Base-by-base conservation (phyloP, 768 basidiomycete genomes). In the Tubosaeta sp. region DNA sequence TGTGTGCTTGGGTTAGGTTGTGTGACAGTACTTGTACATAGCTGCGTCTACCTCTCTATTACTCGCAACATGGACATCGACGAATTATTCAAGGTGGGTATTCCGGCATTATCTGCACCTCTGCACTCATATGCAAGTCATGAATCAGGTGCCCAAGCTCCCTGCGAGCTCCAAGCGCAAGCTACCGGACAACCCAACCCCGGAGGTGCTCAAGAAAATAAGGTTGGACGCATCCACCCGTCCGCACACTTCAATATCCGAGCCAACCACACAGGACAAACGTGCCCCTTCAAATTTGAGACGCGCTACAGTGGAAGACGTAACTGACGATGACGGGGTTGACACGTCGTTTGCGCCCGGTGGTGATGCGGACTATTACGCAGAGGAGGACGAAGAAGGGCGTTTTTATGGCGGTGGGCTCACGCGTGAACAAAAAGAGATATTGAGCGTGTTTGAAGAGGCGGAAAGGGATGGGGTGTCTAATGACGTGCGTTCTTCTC, bases 321-420 rank as follows among this genome's bases (percentile, higher is more conserved):
- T 68, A 25, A 68, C 63, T 44, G 72, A 63, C 16, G 65, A 60
- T 11, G 60, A 60, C 11, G 60, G 58, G 3, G 60, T 51, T 42
- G 70, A 61, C n/a, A 55, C 54, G 1, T 73, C 77, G 54, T 91
- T 90, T 68, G 87, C 88, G 0, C 91, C 90, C 11, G 90, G 90
- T 10, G 85, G 84, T 21, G 93, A 95, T 57, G 87, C 90, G 1
- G 92, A 94, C 64, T 94, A 94, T 66, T 93, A 89, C 60, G 79
- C 66, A 4, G 94, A 95, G 59, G 93, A 94, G 68, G 93, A 94
- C 62, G 90, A 87, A 21, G 92, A 94, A 59, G 93, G 91, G 1
- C 77, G 93, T 11, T 94, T 95, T 71, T 95, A 86, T 62, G 96
- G 96, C 34, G 93, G 94, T 1, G 96, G 96, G 2, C 72, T 99